Conservation (phyloP, 805 yeast genomes). For the Schizosaccharomyces pombe region DNA sequence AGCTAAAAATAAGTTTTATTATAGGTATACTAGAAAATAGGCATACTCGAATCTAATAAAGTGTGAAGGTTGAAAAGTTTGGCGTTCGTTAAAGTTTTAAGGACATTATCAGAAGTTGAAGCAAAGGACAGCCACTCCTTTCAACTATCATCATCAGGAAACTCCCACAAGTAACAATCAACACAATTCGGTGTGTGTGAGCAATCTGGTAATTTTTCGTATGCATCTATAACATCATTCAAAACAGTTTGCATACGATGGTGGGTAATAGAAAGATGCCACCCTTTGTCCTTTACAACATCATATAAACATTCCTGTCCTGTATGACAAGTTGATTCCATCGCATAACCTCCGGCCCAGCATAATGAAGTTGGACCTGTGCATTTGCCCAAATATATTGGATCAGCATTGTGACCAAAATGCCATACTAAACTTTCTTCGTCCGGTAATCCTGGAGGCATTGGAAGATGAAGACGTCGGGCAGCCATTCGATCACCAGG, state of each 20-base stretch:
- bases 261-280: slow-evolving; percentile 70
- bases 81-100: too few relatives aligned
- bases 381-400: slow-evolving; percentile 88
- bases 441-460: slow-evolving; percentile 70
- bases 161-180: slow-evolving; percentile 10
- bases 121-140: background rate
- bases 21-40: too few relatives aligned
- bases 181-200: slow-evolving; percentile 5
- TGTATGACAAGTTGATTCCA: slow-evolving; percentile 89
- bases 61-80: too few relatives aligned
- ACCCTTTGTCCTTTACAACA: slow-evolving; percentile 67
- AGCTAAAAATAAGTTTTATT: too few relatives aligned
- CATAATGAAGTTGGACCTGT: slow-evolving; percentile 81
- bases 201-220: slow-evolving; percentile 61
- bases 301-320: slow-evolving; percentile 77
- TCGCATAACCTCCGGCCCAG: slow-evolving; percentile 80
- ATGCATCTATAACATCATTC: slow-evolving; percentile 46
- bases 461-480: slow-evolving; percentile 63
- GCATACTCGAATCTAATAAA: too few relatives aligned
- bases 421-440: slow-evolving; percentile 77
- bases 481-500: slow-evolving; percentile 82
- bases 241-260: slow-evolving; percentile 82
- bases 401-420: slow-evolving; percentile 91
- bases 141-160: background rate
- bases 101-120: background rate